Percentiles rank a stretch among this genome's conserved stretches.
Evolutionary conservation across 129 eudicot species (phyloP).

Genomic region (Artemisia tridentata): DNA sequence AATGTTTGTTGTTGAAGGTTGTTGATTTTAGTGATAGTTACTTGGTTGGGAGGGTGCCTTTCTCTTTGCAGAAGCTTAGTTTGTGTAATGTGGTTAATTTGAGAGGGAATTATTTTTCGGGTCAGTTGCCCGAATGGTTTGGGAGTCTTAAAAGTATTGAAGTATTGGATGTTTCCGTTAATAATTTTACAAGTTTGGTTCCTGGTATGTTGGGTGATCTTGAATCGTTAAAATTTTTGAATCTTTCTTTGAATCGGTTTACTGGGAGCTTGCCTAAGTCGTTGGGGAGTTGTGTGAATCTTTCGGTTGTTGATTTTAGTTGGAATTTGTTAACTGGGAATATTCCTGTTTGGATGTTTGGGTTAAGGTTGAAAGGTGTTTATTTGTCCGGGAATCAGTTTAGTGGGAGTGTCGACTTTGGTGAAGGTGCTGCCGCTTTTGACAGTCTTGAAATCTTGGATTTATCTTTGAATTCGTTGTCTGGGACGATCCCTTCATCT

Average conservation of each 20-base stretch:
- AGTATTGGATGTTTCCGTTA: slow-evolving; percentile 66
- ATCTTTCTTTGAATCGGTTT: slow-evolving; percentile 60
- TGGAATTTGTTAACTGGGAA: slow-evolving; percentile 51
- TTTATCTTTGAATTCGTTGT: slow-evolving; percentile 69
- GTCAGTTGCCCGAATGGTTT: slow-evolving; percentile 79
- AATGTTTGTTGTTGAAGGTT: slow-evolving; percentile 50
- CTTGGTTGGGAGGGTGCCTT: slow-evolving; percentile 64
- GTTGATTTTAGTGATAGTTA: slow-evolving; percentile 71
- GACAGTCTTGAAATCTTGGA: slow-evolving; percentile 60
- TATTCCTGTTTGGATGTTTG: slow-evolving; percentile 65
- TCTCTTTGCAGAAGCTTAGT: slow-evolving; percentile 66
- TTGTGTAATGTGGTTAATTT: slow-evolving; percentile 56
- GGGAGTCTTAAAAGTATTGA: slow-evolving; percentile 64
- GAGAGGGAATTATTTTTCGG: slow-evolving; percentile 53
- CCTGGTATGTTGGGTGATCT: slow-evolving; percentile 57
- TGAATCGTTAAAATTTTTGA: slow-evolving; percentile 48
- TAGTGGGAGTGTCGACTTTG: slow-evolving; percentile 49
- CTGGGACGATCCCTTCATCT: slow-evolving; percentile 54
- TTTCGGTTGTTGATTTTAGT: slow-evolving; percentile 60
- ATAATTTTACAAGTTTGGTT: slow-evolving; percentile 59
- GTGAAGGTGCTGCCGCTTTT: slow-evolving; percentile 39
- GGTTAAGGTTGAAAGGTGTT: slow-evolving; percentile 46
- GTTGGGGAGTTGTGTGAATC: slow-evolving; percentile 44
- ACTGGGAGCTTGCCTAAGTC: slow-evolving; percentile 68
- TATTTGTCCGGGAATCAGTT: slow-evolving; percentile 55